Base-by-base conservation (phyloP, 23 red algal genomes). In the Porphyridium purpureum region DNA sequence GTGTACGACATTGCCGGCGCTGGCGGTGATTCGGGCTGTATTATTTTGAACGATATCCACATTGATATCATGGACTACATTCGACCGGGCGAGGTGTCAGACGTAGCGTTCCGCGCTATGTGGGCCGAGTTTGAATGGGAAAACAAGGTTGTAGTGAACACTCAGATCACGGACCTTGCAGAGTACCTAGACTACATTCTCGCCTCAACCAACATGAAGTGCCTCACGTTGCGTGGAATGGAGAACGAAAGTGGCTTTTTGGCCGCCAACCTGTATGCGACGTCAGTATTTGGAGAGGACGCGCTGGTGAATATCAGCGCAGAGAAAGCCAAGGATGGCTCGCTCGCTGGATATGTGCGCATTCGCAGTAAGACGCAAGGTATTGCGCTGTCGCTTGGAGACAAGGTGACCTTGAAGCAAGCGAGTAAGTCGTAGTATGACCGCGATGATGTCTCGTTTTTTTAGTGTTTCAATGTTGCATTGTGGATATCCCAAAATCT, bases 61-160 rank as follows among this genome's bases (percentile, higher is more conserved):
- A 67, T 98, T 29, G 90, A 98, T 66, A 72, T 98, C 5, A 98
- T 98, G 78, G 90, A 98, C 48, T 98, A 98, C 62, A 75, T 98
- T 22, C 73, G 71, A 24, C 90, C 90, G 3, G 73, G 59, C 7
- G 72, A 71, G 30, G 73, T 98, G 27, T 70, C 47, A 21, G 90
- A 98, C 52, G 55, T 76, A 7, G 60, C 54, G 7, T 98, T 98
- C 50, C 64, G 90, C 58, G 64, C 71, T 21, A 82, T 98, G 75
- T 98, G 90, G 90, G 90, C 69, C 1, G 90, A 85, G 54, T 85
- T 85, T 69, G 90, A 98, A 44, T 98, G 90, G 90, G 90, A 98
- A 74, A 98, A 98, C 61, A 85, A 85, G 40, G 38, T 44, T 17
- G 38, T 17, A 11, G 67, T 85, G 33, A 79, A 61, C 59, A 80